Base-by-base conservation (phyloP, 2,329 filamentous ascomycete genomes). In the Claviceps arundinis region DNA sequence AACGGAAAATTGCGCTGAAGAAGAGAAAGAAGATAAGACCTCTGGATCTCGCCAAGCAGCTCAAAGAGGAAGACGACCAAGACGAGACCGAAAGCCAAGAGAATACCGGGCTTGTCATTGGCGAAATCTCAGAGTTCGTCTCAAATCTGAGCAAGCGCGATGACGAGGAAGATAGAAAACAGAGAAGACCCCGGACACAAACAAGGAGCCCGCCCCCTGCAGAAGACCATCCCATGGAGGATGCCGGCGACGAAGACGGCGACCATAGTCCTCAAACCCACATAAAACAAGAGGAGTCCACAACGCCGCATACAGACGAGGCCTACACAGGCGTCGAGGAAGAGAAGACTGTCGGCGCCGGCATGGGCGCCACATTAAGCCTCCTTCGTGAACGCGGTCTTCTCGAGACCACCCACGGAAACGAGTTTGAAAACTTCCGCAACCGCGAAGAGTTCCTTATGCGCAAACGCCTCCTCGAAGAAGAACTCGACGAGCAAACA, bases 121-220 rank as follows among this genome's bases (percentile, higher is more conserved):
- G 96, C 55, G 93, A 96, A 64, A 95, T 91, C 0, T 89, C 89
- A 0, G 90, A 95, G 61, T 98, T 98, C 60, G 86, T 98, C 34
- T 85, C 89, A 26, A 89, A 89, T 51, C 70, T 98, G 52, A 85
- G 84, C 62, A 85, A 84, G 54, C 80, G 84, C 14, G 77, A 73
- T 19, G 73, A 75, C 7, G 71, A 75, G 3, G 75, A 79, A 52
- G 72, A 75, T 14, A 76, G 63, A 70, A 85, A 67, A 69, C 76
- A 61, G 56, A 74, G 64, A 61, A 76, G 67, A 17, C 47, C 47
- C 37, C 49, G 45, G 41, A 37, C 37, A 3, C 45, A 50, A 38
- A 51, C 40, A 16, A 45, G 19, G 14, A 73, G 56, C 50, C 67
- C 61, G 62, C 37, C 58, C 24, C 41, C 55, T 2, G 51, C 61